Conservation (phyloP, 345 rosid species). For the Rhizophora apiculata region DNA sequence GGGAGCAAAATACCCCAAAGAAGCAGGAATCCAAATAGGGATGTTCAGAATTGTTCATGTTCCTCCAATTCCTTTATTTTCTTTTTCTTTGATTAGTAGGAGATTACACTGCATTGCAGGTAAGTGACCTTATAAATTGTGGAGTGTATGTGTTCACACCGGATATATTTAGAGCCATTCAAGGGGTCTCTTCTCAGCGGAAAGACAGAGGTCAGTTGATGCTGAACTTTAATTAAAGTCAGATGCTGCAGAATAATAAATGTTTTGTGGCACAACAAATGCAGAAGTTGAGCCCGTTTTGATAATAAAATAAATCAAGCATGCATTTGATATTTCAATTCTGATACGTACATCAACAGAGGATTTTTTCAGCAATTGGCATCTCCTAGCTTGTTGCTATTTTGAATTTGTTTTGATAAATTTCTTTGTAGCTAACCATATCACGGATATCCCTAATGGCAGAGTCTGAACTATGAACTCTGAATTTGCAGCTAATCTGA, state of each 20-base stretch:
- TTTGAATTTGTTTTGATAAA: background rate
- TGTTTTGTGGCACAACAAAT: background rate
- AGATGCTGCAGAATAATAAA: background rate
- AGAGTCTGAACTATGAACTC: constrained; percentile 5
- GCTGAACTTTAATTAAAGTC: background rate
- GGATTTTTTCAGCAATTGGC: background rate
- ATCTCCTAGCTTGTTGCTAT: background rate
- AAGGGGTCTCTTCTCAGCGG: constrained; percentile 27
- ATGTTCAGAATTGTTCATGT: too few species aligned
- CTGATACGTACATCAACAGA: constrained; percentile 8
- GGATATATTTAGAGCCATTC: constrained; percentile 28
- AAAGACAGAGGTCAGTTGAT: constrained; percentile 32
- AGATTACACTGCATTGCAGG: constrained; percentile 13
- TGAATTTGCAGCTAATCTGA: constrained; percentile 58
- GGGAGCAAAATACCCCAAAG: too few species aligned
- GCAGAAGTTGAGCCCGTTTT: too few species aligned
- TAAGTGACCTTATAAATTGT: constrained; percentile 32
- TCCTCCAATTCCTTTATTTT: background rate
- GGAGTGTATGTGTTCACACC: constrained; percentile 34
- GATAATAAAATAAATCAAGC: background rate
- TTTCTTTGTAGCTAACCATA: background rate
- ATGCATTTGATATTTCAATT: background rate
- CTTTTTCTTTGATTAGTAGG: background rate
- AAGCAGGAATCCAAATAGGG: too few species aligned
- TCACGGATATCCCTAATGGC: background rate